phyloP scores from a whole-genome alignment of 2,329 filamentous ascomycete genomes.

The Penicillium nordicum region DNA sequence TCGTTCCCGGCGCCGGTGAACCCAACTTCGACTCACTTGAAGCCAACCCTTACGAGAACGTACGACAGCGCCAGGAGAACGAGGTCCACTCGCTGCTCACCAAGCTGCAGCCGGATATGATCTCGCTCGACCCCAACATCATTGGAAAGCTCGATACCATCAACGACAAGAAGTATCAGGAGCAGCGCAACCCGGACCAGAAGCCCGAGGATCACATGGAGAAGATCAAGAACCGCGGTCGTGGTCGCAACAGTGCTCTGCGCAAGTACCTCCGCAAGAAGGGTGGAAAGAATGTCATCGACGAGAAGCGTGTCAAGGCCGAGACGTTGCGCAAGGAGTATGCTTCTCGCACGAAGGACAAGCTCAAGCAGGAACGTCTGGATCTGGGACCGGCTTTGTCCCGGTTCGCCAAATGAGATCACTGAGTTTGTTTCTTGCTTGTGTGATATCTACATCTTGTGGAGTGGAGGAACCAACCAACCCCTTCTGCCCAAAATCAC shows the following conservation, averaged over 20 bases:
- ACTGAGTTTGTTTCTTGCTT: constrained; percentile 18
- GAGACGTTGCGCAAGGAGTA: constrained; percentile 73
- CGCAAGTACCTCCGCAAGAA: constrained; percentile 90
- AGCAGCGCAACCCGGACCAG: constrained; percentile 75
- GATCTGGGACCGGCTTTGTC: constrained; percentile 82
- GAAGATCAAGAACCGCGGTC: constrained; percentile 68
- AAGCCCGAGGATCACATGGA: constrained; percentile 59
- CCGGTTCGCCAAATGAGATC: constrained; percentile 72
- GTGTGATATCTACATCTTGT: constrained; percentile 14
- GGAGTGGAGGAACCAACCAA: constrained; percentile 1
- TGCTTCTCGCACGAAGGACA: constrained; percentile 66
- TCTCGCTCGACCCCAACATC: constrained; percentile 86
- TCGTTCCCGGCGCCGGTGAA: constrained; percentile 93
- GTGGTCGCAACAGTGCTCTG: constrained; percentile 85
- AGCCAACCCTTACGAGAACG: constrained; percentile 90
- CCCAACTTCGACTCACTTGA: constrained; percentile 94
- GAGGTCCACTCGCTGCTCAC: constrained; percentile 89
- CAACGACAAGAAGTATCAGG: constrained; percentile 70
- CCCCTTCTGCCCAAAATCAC: constrained; percentile 6
- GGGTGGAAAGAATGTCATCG: constrained; percentile 87
- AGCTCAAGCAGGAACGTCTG: constrained; percentile 63
- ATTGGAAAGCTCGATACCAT: constrained; percentile 83
- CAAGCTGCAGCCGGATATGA: constrained; percentile 96
- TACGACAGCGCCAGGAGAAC: constrained; percentile 84
- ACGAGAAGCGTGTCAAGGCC: constrained; percentile 85